A percentile compares a stretch with the other conserved stretches of the same genome.
phyloP scores from a whole-genome alignment of 805 yeast genomes.

The Kazachstania kunashirensis region DNA sequence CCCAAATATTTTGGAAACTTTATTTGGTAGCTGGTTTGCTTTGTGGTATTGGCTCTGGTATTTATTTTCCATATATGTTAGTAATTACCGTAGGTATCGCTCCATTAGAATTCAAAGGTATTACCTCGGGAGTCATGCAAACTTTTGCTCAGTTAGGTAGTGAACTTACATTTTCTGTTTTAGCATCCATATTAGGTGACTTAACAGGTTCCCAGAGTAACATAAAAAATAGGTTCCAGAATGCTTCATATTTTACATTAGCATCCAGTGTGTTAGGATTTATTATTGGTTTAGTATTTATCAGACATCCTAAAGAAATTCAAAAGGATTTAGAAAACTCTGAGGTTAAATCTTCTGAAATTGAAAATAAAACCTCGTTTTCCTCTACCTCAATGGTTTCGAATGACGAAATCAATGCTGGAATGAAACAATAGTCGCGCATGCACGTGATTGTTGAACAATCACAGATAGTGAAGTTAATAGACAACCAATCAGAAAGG shows the following conservation, averaged over 20 bases:
- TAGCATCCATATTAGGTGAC: slow-evolving; percentile 2
- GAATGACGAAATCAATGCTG: too few species aligned
- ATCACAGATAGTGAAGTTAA: too few species aligned
- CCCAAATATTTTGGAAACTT: neutral
- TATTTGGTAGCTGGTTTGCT: slow-evolving; percentile 1
- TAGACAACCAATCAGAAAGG: too few species aligned
- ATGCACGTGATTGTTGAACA: too few species aligned
- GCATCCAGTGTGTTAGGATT: neutral
- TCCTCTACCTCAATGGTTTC: too few species aligned
- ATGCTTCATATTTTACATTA: slow-evolving; percentile 1
- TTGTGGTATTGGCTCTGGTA: slow-evolving; percentile 1
- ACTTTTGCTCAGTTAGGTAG: slow-evolving; percentile 1
- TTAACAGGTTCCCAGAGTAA: neutral
- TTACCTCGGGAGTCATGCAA: slow-evolving; percentile 1
- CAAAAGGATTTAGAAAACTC: neutral
- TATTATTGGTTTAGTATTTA: neutral
- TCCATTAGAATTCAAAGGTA: slow-evolving; percentile 1
- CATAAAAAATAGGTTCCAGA: neutral
- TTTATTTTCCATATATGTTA: slow-evolving; percentile 1
- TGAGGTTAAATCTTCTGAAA: too few species aligned
- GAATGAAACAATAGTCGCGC: too few species aligned
- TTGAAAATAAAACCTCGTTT: too few species aligned
- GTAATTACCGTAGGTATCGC: neutral
- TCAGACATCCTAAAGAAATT: neutral
- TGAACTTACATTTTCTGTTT: slow-evolving; percentile 1